These are phyloP conservation scores for Teratosphaeria viscida DNA, from an alignment of 2,329 filamentous ascomycete species.

Conservation along the genomic window DNA sequence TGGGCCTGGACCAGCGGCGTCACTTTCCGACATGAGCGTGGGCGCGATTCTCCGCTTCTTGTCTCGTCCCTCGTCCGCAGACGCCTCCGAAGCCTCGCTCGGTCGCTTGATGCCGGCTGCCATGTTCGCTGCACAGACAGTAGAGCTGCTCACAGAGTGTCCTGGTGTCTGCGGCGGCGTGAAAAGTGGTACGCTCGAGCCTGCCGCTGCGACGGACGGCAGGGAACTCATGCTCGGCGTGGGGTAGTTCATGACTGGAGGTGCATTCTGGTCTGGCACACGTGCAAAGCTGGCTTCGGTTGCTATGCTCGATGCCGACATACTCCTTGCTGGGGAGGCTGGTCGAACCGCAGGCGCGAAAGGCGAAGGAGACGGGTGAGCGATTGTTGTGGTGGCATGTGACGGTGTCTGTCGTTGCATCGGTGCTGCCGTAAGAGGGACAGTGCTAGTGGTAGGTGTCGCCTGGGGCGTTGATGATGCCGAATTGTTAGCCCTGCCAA, in stretches of 20 bases:
- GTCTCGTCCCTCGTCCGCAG: conserved; percentile 25
- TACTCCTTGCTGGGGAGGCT: conserved; percentile 72
- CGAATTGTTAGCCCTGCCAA: conserved; percentile 27
- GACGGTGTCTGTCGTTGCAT: conserved; percentile 4
- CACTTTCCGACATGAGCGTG: conserved; percentile 14
- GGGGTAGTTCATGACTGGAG: conserved; percentile 25
- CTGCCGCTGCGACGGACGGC: conserved; percentile 27
- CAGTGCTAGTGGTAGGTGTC: conserved; percentile 18
- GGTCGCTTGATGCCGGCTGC: conserved; percentile 13
- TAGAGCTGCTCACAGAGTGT: conserved; percentile 31
- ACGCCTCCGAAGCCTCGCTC: conserved; percentile 13
- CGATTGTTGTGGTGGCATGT: conserved; percentile 41
- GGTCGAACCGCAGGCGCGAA: conserved; percentile 45
- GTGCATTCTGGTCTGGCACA: conserved; percentile 34
- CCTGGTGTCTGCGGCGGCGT: conserved; percentile 85
- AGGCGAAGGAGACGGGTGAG: conserved; percentile 47
- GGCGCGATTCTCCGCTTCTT: conserved; percentile 39
- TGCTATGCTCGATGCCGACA: conserved; percentile 69
- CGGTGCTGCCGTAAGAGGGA: conserved; percentile 6
- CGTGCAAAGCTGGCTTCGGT: conserved; percentile 44
- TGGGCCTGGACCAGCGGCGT: background rate
- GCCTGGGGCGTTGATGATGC: conserved; percentile 32
- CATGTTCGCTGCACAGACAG: conserved; percentile 27
- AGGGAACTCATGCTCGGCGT: conserved; percentile 24
- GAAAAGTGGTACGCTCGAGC: conserved; percentile 56